Percentiles rank a stretch among this genome's conserved stretches.
These are phyloP conservation scores for Polytrichum formosum DNA, from an alignment of 225 moss, liverwort and hornwort species.

Conservation along the genomic window DNA sequence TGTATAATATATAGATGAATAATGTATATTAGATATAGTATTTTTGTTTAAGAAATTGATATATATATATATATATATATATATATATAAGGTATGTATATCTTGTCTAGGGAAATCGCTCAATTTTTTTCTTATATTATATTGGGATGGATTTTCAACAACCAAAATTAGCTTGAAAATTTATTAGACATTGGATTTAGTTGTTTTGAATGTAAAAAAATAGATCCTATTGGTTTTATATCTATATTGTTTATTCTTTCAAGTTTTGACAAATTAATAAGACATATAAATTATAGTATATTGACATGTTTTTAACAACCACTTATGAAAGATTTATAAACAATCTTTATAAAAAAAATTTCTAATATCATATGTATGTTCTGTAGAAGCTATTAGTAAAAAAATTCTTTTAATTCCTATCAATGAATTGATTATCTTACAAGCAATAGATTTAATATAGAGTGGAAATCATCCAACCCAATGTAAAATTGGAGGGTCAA, in stretches of 20 bases:
- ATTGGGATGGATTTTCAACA: background rate
- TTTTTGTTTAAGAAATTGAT: too few species aligned
- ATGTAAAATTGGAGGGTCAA: background rate
- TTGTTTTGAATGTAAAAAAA: background rate
- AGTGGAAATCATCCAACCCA: background rate
- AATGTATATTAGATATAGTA: too few species aligned
- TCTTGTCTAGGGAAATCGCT: too few species aligned
- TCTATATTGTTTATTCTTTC: background rate
- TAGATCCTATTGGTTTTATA: background rate
- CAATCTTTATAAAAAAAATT: too few species aligned
- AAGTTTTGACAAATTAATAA: background rate
- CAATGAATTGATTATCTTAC: background rate
- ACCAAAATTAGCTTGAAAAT: background rate
- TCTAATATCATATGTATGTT: too few species aligned
- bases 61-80: too few species aligned
- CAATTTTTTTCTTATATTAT: too few species aligned
- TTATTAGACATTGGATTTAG: background rate
- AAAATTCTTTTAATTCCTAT: too few species aligned
- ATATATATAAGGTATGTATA: too few species aligned
- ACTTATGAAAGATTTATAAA: background rate
- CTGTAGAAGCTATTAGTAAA: too few species aligned
- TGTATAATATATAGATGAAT: too few species aligned
- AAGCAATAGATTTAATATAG: background rate
- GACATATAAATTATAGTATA: background rate
- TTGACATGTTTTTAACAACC: background rate